phyloP scores from a whole-genome alignment of 1,284 basidiomycete species.

The Naganishia albida region DNA sequence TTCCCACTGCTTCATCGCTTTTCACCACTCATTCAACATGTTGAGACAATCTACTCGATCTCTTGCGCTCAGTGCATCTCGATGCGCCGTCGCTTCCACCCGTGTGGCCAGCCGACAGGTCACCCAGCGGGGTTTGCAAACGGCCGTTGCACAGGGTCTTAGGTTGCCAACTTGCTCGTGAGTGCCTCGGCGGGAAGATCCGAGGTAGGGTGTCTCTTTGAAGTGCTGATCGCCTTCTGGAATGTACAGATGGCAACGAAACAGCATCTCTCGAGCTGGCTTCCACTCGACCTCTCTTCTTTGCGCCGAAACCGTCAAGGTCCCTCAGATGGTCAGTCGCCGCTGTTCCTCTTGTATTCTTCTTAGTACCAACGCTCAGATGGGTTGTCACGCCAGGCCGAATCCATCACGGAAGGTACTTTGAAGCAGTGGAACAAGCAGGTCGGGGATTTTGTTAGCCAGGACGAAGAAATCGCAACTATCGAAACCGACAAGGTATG shows the following conservation, averaged over 20 bases:
- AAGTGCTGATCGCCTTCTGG: no score
- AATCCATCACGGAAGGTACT: slow-evolving; percentile 97
- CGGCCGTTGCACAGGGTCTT: slow-evolving; percentile 17
- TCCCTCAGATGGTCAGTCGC: slow-evolving; percentile 77
- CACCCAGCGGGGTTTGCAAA: slow-evolving; percentile 30
- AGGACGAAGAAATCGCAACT: slow-evolving; percentile 93
- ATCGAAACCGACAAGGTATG: slow-evolving; percentile 98
- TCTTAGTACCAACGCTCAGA: slow-evolving; percentile 4
- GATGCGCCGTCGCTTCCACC: slow-evolving; percentile 25
- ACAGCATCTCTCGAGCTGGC: slow-evolving; percentile 33
- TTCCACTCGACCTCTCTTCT: slow-evolving; percentile 47
- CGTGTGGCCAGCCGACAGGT: slow-evolving; percentile 10
- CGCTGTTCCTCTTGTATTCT: background rate
- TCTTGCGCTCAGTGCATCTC: slow-evolving; percentile 35
- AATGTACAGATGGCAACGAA: slow-evolving; percentile 11
- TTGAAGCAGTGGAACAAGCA: slow-evolving; percentile 94
- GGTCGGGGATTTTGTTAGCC: slow-evolving; percentile 85
- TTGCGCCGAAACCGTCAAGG: slow-evolving; percentile 76
- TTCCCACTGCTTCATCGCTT: background rate
- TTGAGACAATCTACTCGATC: slow-evolving; percentile 43
- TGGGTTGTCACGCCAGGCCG: slow-evolving; percentile 59
- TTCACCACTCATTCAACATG: slow-evolving; percentile 36
- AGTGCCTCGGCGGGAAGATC: no score
- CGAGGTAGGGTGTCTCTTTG: no score
- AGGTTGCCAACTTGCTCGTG: slow-evolving; percentile 6